Conservation (phyloP, 2,329 filamentous ascomycete species). For the Bretziella fagacearum region DNA sequence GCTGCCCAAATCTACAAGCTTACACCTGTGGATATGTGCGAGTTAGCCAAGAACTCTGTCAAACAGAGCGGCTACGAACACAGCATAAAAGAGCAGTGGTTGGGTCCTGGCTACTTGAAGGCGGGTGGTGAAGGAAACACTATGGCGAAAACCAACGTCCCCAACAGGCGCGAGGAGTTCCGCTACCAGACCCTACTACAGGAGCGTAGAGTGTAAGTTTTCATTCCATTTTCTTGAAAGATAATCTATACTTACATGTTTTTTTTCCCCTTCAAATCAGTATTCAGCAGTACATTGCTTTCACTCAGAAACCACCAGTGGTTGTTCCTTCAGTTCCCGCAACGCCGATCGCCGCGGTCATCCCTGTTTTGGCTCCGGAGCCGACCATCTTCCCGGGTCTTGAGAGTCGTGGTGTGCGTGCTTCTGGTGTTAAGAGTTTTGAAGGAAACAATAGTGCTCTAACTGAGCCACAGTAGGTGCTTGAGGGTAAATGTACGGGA, state of each 20-base stretch:
- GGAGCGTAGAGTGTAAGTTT: slow-evolving; percentile 64
- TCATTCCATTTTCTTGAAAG: not conserved
- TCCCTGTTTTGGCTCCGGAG: slow-evolving; percentile 25
- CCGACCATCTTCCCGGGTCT: slow-evolving; percentile 58
- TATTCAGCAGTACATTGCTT: slow-evolving; percentile 14
- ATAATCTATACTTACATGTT: not conserved
- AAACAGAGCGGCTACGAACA: slow-evolving; percentile 87
- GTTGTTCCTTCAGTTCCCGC: not conserved
- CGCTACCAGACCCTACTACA: slow-evolving; percentile 70
- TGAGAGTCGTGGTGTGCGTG: slow-evolving; percentile 33
- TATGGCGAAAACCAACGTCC: slow-evolving; percentile 92
- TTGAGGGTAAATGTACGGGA: no score
- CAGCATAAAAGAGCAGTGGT: slow-evolving; percentile 77
- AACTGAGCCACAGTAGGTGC: no score
- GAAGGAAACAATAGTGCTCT: no score
- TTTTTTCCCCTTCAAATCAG: no score
- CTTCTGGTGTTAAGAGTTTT: slow-evolving; percentile 20
- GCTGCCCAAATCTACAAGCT: slow-evolving; percentile 98
- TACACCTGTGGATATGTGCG: slow-evolving; percentile 94
- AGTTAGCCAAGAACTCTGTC: slow-evolving; percentile 90
- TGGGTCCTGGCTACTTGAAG: slow-evolving; percentile 60
- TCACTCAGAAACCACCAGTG: slow-evolving; percentile 8
- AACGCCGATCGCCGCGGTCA: not conserved
- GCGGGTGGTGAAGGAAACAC: slow-evolving; percentile 74
- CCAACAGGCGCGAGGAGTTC: slow-evolving; percentile 80